Evolutionary conservation across 2,329 filamentous ascomycete species (phyloP), one percentile per base, ranked within the genome.

Genomic region (Aspergillus udagawae): DNA sequence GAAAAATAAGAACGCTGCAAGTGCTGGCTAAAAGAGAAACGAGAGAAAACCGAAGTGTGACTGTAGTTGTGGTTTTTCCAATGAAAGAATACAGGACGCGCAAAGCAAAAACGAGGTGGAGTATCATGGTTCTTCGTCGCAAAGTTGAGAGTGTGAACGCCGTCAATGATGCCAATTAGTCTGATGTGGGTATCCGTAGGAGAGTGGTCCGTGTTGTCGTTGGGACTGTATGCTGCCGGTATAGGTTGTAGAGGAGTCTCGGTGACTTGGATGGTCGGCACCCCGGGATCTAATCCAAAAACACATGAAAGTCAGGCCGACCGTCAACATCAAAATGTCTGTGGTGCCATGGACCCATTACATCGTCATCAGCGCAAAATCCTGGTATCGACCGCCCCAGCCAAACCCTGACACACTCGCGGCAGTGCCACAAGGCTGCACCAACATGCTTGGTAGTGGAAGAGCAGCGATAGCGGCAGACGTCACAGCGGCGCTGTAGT

Each of bases 371-470:
- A 83, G 77, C 65, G 90, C 83, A 74, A 92, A 95, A 75, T 93
- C 90, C 70, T 90, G 89, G 73, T 89, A 91, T 66, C 89, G 83
- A 74, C 90, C 91, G 5, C 66, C 68, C 90, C 91, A 96, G 66
- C 89, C 90, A 73, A 95, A 95, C 63, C 86, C 83, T 65, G 85
- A 83, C 79, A 89, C 92, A 59, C 86, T 88, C 60, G 87, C 81
- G 70, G 87, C 88, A 57, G 92, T 85, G 67, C 91, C 91, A 76
- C 93, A 97, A 67, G 85, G 91, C 60, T 89, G 86, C 67, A 90
- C 84, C 60, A 96, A 80, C 84, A 92, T 90, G 78, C 91, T 96
- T 47, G 92, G 92, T 54, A 97, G 82, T 51, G 92, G 89, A 49
- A 96, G 82, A 45, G 87, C 80, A 23, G 91, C 85, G 63, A 95